Evolutionary conservation across 495 filamentous ascomycete genomes (phyloP).

Genomic region (Aspergillus sparsus): DNA sequence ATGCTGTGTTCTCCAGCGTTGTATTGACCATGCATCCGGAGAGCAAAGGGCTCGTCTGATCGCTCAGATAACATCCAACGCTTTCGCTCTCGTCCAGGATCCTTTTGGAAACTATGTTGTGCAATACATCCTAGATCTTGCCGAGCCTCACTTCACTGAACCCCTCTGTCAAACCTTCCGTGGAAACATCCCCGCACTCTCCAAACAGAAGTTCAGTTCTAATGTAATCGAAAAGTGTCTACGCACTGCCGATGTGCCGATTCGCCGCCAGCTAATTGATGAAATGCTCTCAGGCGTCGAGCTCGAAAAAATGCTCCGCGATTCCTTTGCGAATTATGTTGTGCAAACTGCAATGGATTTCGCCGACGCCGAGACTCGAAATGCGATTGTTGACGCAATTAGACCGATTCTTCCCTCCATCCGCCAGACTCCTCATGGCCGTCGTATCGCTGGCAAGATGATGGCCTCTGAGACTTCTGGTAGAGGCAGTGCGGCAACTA

Average conservation of each 20-base stretch:
- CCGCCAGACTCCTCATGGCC: conserved; percentile 86
- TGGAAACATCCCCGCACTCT: conserved; percentile 71
- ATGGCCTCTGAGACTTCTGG: conserved; percentile 42
- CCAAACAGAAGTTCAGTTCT: conserved; percentile 98
- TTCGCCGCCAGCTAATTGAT: conserved; percentile 77
- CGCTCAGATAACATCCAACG: conserved; percentile 76
- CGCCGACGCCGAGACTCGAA: conserved; percentile 68
- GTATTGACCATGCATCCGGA: conserved; percentile 94
- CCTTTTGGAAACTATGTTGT: conserved; percentile 98
- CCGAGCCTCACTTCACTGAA: conserved; percentile 77
- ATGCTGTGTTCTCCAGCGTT: conserved; percentile 96
- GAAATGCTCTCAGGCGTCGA: conserved; percentile 76
- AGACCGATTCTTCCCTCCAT: conserved; percentile 80
- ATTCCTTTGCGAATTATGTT: conserved; percentile 95
- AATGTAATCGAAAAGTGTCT: conserved; percentile 99
- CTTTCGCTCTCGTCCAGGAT: conserved; percentile 84
- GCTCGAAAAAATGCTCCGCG: conserved; percentile 82
- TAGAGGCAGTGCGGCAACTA: conserved; percentile 36
- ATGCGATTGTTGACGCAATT: conserved; percentile 74
- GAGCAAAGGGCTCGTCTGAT: conserved; percentile 85
- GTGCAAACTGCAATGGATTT: conserved; percentile 95
- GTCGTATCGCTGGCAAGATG: conserved; percentile 88
- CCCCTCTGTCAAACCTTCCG: conserved; percentile 77
- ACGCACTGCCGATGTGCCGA: conserved; percentile 67
- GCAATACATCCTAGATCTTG: conserved; percentile 95